Conservation (phyloP, 805 yeast genomes). For the Monosporozyma yasuniensis region DNA sequence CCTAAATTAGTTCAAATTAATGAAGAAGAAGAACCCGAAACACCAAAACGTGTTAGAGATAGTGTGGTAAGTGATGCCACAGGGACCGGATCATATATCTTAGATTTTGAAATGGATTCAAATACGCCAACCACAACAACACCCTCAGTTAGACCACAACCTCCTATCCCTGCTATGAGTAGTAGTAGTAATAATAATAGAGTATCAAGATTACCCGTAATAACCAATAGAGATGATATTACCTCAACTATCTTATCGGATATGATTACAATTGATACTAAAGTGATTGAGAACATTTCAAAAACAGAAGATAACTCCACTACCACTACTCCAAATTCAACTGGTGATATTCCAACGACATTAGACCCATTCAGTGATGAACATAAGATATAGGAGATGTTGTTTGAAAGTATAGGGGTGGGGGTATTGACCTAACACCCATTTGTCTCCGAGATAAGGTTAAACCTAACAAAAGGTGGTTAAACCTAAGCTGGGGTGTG, state of each 20-base stretch:
- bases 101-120: slow-evolving; percentile 22
- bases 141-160: slow-evolving; percentile 5
- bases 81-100: slow-evolving; percentile 24
- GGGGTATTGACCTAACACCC: no score
- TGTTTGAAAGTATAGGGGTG: background rate
- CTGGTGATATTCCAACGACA: no score
- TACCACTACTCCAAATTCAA: no score
- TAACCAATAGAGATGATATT: background rate
- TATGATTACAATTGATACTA: background rate
- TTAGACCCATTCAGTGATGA: background rate
- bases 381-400: background rate
- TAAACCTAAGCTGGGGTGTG: no score
- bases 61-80: slow-evolving; percentile 8
- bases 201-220: background rate
- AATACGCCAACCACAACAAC: slow-evolving; percentile 10
- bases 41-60: background rate
- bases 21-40: slow-evolving; percentile 13
- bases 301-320: background rate
- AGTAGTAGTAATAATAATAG: background rate
- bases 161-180: slow-evolving; percentile 3
- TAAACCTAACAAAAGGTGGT: no score
- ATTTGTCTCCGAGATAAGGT: no score
- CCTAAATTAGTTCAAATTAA: slow-evolving; percentile 49
- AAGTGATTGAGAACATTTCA: background rate
- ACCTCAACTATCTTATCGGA: background rate